These are phyloP conservation scores for Mrakia frigida DNA, from an alignment of 768 basidiomycete species.

Conservation along the genomic window DNA sequence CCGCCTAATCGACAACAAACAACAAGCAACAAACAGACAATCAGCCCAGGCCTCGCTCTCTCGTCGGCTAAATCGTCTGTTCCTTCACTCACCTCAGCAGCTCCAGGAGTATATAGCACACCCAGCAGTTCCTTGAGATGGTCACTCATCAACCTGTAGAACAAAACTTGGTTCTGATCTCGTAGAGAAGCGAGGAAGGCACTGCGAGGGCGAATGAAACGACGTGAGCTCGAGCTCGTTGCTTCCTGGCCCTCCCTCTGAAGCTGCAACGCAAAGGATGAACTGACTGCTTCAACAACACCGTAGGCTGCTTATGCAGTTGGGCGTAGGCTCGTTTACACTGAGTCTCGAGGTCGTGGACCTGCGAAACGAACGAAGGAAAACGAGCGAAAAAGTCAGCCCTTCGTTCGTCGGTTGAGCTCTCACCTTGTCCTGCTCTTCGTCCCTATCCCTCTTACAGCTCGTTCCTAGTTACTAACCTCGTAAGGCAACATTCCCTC, in stretches of 20 bases:
- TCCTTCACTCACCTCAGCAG: conserved; percentile 60
- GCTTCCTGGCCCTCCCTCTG: not conserved
- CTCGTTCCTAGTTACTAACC: conserved; percentile 38
- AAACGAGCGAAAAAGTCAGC: not conserved
- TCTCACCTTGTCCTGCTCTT: not conserved
- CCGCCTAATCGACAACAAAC: conserved; percentile 30
- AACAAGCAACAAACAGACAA: not conserved
- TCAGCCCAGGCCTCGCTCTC: not conserved
- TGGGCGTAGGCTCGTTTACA: conserved; percentile 68
- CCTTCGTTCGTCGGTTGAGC: too few species aligned
- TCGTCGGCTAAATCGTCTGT: not conserved
- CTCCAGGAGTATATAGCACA: conserved; percentile 62
- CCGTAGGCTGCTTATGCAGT: conserved; percentile 41
- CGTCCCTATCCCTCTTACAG: not conserved
- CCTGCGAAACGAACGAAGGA: conserved; percentile 1
- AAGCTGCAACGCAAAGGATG: not conserved
- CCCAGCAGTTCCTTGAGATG: conserved; percentile 60
- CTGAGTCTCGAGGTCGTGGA: conserved; percentile 47
- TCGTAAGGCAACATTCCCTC: conserved; percentile 47
- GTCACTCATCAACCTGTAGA: conserved; percentile 60
- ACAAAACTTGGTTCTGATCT: conserved; percentile 73
- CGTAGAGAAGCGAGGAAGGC: conserved; percentile 49
- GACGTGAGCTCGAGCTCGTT: not conserved
- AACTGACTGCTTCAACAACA: conserved; percentile 33
- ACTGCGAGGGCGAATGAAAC: not conserved